Evolutionary conservation across 2,329 filamentous ascomycete species (phyloP).

Genomic region (Hortaea werneckii): DNA sequence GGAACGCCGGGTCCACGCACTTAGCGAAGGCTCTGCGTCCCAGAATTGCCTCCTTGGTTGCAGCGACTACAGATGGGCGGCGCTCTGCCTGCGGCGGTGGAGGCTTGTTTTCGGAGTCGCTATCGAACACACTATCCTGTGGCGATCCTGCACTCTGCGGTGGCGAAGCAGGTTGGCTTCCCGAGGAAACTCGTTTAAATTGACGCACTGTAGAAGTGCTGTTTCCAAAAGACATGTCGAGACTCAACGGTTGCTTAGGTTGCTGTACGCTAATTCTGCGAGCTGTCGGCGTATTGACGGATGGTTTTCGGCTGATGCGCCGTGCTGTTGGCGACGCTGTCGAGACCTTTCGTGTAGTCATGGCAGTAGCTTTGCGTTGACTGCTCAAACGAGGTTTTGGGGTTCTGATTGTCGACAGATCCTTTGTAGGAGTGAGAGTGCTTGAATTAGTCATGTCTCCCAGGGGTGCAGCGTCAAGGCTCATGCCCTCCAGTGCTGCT

Average conservation of each 20-base stretch:
- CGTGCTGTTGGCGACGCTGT: slow-evolving; percentile 24
- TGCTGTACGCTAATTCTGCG: slow-evolving; percentile 32
- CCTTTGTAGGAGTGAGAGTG: slow-evolving; percentile 14
- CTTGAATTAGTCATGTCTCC: slow-evolving; percentile 20
- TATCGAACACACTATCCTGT: slow-evolving; percentile 25
- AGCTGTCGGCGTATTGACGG: slow-evolving; percentile 32
- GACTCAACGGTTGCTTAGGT: slow-evolving; percentile 65
- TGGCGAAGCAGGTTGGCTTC: slow-evolving; percentile 12
- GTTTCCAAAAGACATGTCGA: slow-evolving; percentile 91
- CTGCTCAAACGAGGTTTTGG: slow-evolving; percentile 21
- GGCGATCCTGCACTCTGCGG: slow-evolving; percentile 10
- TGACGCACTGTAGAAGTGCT: slow-evolving; percentile 83
- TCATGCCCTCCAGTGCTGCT: slow-evolving; percentile 32
- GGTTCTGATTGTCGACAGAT: slow-evolving; percentile 28
- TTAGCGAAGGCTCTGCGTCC: slow-evolving; percentile 74
- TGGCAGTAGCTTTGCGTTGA: slow-evolving; percentile 29
- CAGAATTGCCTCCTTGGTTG: slow-evolving; percentile 67
- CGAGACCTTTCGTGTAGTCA: slow-evolving; percentile 28
- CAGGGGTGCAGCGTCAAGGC: slow-evolving; percentile 34
- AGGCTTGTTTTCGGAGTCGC: slow-evolving; percentile 55
- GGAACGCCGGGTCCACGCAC: slow-evolving; percentile 70
- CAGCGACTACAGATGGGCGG: slow-evolving; percentile 16
- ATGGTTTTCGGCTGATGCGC: slow-evolving; percentile 22
- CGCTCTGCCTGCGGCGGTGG: slow-evolving; percentile 27
- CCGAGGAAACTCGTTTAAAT: slow-evolving; percentile 70